Percentiles rank a stretch among this genome's conserved stretches.
These are phyloP conservation scores for Pseudogymnoascus sp. DNA, from an alignment of 2,329 filamentous ascomycete species.

Conservation along the genomic window DNA sequence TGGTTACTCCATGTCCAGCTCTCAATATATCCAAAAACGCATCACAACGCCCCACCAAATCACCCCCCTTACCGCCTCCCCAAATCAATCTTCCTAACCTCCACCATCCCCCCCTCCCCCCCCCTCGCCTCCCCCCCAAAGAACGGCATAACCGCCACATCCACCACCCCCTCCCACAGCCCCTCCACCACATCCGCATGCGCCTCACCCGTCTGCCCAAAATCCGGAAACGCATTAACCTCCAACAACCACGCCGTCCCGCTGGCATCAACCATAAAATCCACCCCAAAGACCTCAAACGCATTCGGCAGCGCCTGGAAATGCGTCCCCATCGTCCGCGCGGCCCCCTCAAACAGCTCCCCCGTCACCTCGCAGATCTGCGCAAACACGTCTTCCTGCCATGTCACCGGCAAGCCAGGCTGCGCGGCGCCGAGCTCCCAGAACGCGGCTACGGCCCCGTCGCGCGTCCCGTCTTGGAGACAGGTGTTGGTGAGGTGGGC, in stretches of 20 bases:
- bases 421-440: constrained; percentile 48
- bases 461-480: constrained; percentile 56
- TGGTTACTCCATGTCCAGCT: not conserved
- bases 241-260: constrained; percentile 71
- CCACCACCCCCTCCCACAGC: constrained; percentile 68
- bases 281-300: constrained; percentile 87
- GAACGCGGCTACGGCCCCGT: constrained; percentile 65
- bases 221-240: constrained; percentile 94
- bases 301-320: constrained; percentile 84
- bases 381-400: constrained; percentile 55
- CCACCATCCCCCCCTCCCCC: constrained; percentile 37
- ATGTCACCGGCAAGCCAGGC: constrained; percentile 28
- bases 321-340: constrained; percentile 74
- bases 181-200: constrained; percentile 63
- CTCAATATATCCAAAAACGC: not conserved
- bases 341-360: constrained; percentile 80
- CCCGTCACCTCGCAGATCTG: constrained; percentile 69
- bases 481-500: constrained; percentile 93
- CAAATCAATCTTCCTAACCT: constrained; percentile 46
- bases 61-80: constrained; percentile 28
- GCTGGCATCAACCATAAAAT: constrained; percentile 69
- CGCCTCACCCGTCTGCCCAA: constrained; percentile 77
- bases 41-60: not conserved
- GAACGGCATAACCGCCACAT: constrained; percentile 58
- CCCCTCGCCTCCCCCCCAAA: constrained; percentile 39